Base-by-base conservation (phyloP, 1,139 yeast genomes). In the Lodderomyces parapsilosis region DNA sequence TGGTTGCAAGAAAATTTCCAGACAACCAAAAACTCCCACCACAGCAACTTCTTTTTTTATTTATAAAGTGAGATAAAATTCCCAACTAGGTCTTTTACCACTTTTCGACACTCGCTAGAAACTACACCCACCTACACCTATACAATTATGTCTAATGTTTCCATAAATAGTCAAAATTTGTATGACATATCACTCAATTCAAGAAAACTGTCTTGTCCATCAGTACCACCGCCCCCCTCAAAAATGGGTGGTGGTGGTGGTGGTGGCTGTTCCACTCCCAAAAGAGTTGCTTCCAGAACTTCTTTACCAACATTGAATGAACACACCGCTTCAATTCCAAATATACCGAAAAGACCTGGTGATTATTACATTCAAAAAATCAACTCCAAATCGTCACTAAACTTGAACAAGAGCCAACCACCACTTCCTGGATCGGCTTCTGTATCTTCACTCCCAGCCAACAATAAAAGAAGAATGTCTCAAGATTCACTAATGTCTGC, bases 351-450 rank as follows among this genome's bases (percentile, higher is more conserved):
- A 47, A 53, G 77, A 36, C 78, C 78, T 1, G 71, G 76, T 32
- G 76, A 71, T 50, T 71, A 69, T 51, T 72, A 62, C 48, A 62
- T 69, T 35, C 65, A 64, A 41, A 68, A 66, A 45, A 50, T 70
- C 38, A 58, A 38, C 22, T 37, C 45, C 11, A 46, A 42, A 37
- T 42, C 43, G 19, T 22, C 45, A 18, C 14, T 42, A 39, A 39
- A 41, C 25, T 32, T 41, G 14, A 30, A 41, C 13, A 42, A 39
- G 32, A 40, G 19, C 13, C 39, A 34, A 18, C 39, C 37, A 38
- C 43, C 32, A 4, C 8, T 24, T 25, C 19, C 42, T 23, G 6
- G 46, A 8, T 25, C 34, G 37, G 14, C 36, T 22, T 19, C 34
- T 8, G 39, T n/a, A 23, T 24, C 32, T 36, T 30, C 37, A 15